Percentiles rank a stretch among this genome's conserved stretches.
Conservation (phyloP, 1,284 basidiomycete species). For the Trametes versicolor region DNA sequence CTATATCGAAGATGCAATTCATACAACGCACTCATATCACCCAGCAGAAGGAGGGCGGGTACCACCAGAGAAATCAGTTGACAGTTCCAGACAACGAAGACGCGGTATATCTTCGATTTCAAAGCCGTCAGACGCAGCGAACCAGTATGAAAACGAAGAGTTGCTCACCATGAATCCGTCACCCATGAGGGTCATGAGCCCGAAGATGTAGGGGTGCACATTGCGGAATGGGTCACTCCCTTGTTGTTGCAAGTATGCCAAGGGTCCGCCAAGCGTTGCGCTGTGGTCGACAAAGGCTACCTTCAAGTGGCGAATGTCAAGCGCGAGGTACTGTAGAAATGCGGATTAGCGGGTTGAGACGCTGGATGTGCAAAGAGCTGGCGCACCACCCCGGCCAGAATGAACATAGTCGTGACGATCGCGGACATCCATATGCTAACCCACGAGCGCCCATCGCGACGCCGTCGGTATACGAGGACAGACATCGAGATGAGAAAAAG, state of each 20-base stretch:
- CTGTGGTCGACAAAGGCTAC: slow-evolving; percentile 19
- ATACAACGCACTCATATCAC: neutral
- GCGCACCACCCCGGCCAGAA: slow-evolving; percentile 24
- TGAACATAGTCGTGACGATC: slow-evolving; percentile 25
- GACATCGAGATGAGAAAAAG: slow-evolving; percentile 30
- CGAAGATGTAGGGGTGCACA: slow-evolving; percentile 18
- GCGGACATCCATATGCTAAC: slow-evolving; percentile 24
- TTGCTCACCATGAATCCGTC: slow-evolving; percentile 21
- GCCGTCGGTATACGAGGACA: slow-evolving; percentile 23
- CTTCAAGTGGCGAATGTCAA: slow-evolving; percentile 22
- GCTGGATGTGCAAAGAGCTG: neutral
- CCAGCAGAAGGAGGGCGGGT: neutral
- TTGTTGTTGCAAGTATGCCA: slow-evolving; percentile 10
- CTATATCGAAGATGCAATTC: neutral
- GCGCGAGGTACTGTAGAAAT: slow-evolving; percentile 15
- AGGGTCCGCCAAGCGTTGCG: slow-evolving; percentile 12
- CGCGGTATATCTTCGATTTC: neutral
- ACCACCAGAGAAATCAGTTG: neutral
- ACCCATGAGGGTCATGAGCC: slow-evolving; percentile 24
- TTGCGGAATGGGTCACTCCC: slow-evolving; percentile 15
- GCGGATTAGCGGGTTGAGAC: neutral
- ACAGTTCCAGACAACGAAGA: neutral
- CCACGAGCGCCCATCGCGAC: slow-evolving; percentile 5
- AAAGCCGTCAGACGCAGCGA: neutral
- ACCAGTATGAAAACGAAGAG: neutral